Base-by-base conservation (phyloP, 2,329 filamentous ascomycete species). In the Akanthomyces muscarius region DNA sequence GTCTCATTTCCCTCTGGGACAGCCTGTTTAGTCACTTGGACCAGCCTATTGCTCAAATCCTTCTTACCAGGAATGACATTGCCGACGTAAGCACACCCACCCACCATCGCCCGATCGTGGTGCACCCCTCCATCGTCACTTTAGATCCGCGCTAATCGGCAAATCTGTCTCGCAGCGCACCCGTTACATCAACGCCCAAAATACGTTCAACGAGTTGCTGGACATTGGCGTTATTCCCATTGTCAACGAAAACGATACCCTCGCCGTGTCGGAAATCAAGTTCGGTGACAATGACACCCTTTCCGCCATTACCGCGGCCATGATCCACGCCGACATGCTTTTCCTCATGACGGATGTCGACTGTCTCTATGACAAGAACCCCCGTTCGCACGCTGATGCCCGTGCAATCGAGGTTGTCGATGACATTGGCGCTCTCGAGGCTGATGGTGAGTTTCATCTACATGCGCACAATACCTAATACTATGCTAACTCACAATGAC, bases 341-440 rank as follows among this genome's bases (percentile, higher is more conserved):
- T 99, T 99, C 77, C 83, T 99, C 66, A 98, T 99, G 95, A 99
- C 95, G 1, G 95, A 99, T 72, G 95, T 99, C 54, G 95, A 99
- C 74, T 97, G 94, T 73, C 81, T 99, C 14, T 99, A 99, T 75
- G 92, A 96, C 76, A 95, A 94, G 76, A 99, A 99, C 70, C 95
- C 95, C 1, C 85, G 95, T 36, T 88, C 86, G 1, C 82, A 96
- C 70, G 87, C 92, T 0, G 90, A 97, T 71, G 95, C 95, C 10
- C 86, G 89, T 71, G 87, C 95, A 0, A 98, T 99, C 64, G 90
- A 96, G 71, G 89, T 97, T 1, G 92, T 99, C 1, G 89, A 95
- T 61, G 92, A 99, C 71, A 96, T 99, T 65, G 82, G 86, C 0
- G 83, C 87, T 5, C 81, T 99, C 23, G 86, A 90, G 64, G 95